phyloP scores from a whole-genome alignment of 225 moss, liverwort and hornwort species.

The Pleurozium schreberi region DNA sequence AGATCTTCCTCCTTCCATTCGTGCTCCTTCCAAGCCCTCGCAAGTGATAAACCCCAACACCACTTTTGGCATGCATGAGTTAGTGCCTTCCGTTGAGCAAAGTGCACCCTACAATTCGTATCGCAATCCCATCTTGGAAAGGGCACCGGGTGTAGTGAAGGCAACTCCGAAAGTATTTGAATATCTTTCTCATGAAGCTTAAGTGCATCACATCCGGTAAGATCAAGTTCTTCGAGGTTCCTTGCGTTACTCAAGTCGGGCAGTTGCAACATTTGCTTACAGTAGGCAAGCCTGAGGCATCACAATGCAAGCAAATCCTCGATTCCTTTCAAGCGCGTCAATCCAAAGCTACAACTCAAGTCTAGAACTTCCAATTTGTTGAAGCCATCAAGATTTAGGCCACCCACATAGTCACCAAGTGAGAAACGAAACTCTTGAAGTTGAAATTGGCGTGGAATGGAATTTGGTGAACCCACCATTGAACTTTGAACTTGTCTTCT shows the following conservation, averaged over 20 bases:
- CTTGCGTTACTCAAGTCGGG: neutral
- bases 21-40: neutral
- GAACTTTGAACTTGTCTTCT: too few species aligned
- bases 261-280: neutral
- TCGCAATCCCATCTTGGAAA: too few species aligned
- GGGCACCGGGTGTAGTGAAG: neutral
- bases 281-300: accelerated
- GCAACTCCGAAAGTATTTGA: neutral
- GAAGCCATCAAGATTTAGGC: neutral
- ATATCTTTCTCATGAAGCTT: neutral
- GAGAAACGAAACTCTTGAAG: neutral
- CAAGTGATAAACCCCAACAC: accelerated
- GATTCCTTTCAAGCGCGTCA: neutral
- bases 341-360: neutral
- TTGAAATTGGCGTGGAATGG: neutral
- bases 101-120: neutral
- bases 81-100: neutral
- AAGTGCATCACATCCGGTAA: neutral
- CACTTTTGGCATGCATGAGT: neutral
- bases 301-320: neutral
- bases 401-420: neutral
- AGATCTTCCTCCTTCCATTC: neutral
- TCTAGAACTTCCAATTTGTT: neutral
- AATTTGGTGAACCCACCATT: neutral
- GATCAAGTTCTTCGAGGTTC: neutral